phyloP scores from a whole-genome alignment of 2,329 filamentous ascomycete genomes.

The Penicillium sp. region DNA sequence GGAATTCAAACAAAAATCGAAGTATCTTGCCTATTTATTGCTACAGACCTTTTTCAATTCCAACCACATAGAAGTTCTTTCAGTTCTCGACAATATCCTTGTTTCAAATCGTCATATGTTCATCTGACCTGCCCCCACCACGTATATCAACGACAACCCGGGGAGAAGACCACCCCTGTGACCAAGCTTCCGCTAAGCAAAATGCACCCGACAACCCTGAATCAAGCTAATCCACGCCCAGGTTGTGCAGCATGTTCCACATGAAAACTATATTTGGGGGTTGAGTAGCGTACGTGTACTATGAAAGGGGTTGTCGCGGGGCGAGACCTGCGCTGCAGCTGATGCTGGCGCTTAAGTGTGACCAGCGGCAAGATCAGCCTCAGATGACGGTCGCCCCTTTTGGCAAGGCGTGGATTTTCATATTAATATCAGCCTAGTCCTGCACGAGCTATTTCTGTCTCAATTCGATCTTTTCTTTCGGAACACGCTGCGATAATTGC shows the following conservation, averaged over 20 bases:
- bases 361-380: conserved; percentile 29
- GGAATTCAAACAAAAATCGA: too few relatives aligned
- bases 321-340: conserved; percentile 22
- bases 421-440: neutral
- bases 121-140: neutral
- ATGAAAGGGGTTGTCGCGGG: conserved; percentile 14
- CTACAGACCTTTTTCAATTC: neutral
- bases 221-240: neutral
- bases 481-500: neutral
- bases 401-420: neutral
- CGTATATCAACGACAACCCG: neutral
- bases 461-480: neutral
- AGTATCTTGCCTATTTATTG: neutral
- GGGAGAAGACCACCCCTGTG: neutral
- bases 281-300: neutral
- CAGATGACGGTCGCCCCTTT: conserved; percentile 24
- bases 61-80: too few relatives aligned
- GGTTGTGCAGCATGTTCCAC: neutral
- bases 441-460: neutral
- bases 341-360: conserved; percentile 33
- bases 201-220: neutral
- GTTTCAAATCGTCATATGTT: neutral
- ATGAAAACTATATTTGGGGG: neutral
- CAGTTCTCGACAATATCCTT: neutral
- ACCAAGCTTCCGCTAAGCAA: conserved; percentile 23